Conservation (phyloP, 805 yeast species). For the Ogataea pini region DNA sequence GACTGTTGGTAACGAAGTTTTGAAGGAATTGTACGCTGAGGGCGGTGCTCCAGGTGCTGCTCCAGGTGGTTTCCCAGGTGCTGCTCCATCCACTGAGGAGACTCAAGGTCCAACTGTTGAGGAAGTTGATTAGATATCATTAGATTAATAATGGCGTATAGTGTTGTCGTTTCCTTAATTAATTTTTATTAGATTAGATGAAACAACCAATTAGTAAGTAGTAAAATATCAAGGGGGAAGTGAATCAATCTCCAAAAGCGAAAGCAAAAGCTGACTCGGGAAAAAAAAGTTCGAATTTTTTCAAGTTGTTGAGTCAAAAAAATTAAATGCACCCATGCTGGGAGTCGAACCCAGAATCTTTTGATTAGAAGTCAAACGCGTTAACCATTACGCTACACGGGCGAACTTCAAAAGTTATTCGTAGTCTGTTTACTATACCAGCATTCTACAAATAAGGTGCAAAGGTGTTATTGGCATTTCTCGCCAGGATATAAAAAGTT, state of each 20-base stretch:
- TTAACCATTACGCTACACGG: conserved; percentile 54
- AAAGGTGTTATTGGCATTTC: not conserved
- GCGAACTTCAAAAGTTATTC: conserved; percentile 8
- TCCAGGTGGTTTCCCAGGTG: conserved; percentile 50
- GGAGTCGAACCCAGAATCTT: conserved; percentile 68
- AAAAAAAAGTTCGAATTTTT: too few relatives aligned
- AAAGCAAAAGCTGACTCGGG: too few relatives aligned
- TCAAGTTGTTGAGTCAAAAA: too few relatives aligned
- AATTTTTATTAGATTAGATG: conserved; percentile 4
- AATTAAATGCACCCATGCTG: conserved; percentile 36
- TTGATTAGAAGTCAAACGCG: conserved; percentile 70
- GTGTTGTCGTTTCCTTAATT: conserved; percentile 4
- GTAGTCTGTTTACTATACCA: not conserved
- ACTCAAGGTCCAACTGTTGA: conserved; percentile 72
- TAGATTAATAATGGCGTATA: conserved; percentile 3
- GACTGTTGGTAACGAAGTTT: conserved; percentile 91
- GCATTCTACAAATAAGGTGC: not conserved
- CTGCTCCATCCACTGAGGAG: conserved; percentile 33
- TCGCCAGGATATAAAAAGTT: not conserved
- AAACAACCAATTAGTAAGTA: not conserved
- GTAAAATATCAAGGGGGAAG: too few relatives aligned
- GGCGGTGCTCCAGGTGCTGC: conserved; percentile 82
- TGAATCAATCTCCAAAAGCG: too few relatives aligned
- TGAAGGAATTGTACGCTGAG: conserved; percentile 94
- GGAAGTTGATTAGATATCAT: conserved; percentile 63